These are phyloP conservation scores for Dryadomyces quercus-mongolicae DNA, from an alignment of 2,329 filamentous ascomycete species.

Conservation along the genomic window DNA sequence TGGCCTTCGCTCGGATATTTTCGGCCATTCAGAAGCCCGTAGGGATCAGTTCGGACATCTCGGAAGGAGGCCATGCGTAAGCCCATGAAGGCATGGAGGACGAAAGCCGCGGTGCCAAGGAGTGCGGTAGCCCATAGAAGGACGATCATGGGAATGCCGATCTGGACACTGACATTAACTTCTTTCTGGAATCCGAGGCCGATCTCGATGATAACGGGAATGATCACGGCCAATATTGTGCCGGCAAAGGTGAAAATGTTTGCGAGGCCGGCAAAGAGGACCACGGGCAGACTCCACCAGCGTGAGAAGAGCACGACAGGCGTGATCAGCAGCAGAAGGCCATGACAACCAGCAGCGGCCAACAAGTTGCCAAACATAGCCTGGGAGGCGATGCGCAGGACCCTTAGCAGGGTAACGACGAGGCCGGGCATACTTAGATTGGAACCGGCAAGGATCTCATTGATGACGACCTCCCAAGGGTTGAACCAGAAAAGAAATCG, in stretches of 20 bases:
- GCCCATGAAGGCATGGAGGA: slow-evolving; percentile 62
- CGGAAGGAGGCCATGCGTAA: slow-evolving; percentile 55
- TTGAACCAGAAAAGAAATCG: slow-evolving; percentile 78
- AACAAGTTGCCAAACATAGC: slow-evolving; percentile 90
- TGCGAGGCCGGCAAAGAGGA: slow-evolving; percentile 54
- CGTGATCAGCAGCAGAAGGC: slow-evolving; percentile 58
- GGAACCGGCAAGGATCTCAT: slow-evolving; percentile 69
- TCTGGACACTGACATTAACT: slow-evolving; percentile 60
- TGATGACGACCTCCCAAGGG: slow-evolving; percentile 68
- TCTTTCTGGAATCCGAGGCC: slow-evolving; percentile 59
- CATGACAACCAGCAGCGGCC: slow-evolving; percentile 54
- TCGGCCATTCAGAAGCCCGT: slow-evolving; percentile 2
- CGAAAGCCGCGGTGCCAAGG: slow-evolving; percentile 55
- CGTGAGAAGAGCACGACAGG: slow-evolving; percentile 41
- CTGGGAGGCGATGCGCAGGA: slow-evolving; percentile 63
- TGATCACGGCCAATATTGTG: slow-evolving; percentile 65
- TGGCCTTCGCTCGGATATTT: background rate
- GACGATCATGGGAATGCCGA: slow-evolving; percentile 65
- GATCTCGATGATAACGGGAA: slow-evolving; percentile 71
- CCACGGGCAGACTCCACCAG: slow-evolving; percentile 53
- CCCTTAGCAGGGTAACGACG: slow-evolving; percentile 58
- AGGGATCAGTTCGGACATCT: slow-evolving; percentile 32
- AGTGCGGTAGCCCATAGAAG: slow-evolving; percentile 81
- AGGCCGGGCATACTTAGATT: slow-evolving; percentile 69
- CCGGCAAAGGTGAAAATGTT: slow-evolving; percentile 55